A percentile compares a stretch with the other conserved stretches of the same genome.
phyloP scores from a whole-genome alignment of 345 rosid species.

The Mallotus nudiflorus region DNA sequence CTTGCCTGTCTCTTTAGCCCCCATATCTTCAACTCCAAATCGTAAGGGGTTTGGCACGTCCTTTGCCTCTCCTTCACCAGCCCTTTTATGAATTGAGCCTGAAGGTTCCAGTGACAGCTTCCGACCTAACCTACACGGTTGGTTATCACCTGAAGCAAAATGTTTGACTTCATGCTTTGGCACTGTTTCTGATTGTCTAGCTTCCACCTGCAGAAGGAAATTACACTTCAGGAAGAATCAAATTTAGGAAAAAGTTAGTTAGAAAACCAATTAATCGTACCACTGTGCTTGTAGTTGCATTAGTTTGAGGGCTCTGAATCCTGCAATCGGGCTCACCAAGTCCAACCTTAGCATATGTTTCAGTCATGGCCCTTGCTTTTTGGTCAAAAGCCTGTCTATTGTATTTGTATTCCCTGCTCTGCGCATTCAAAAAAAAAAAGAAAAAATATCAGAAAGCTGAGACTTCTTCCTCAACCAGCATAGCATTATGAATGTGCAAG shows the following conservation, averaged over 20 bases:
- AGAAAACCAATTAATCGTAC: neutral
- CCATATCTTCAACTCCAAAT: conserved; percentile 9
- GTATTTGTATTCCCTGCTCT: conserved; percentile 85
- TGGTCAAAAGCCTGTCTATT: conserved; percentile 67
- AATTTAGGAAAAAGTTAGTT: neutral
- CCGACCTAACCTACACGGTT: conserved; percentile 25
- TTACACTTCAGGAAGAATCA: neutral
- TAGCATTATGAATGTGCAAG: neutral
- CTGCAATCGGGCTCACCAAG: conserved; percentile 31
- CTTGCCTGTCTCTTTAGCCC: conserved; percentile 25
- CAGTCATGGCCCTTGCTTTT: conserved; percentile 69
- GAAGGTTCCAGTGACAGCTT: conserved; percentile 45
- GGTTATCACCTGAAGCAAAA: conserved; percentile 25
- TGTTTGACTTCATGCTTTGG: conserved; percentile 28
- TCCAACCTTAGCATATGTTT: conserved; percentile 58
- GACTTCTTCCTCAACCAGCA: neutral
- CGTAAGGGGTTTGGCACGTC: conserved; percentile 11
- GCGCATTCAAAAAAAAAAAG: conserved; percentile 29
- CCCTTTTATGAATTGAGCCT: conserved; percentile 23
- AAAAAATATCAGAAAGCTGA: conserved; percentile 13
- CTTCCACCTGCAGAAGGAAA: conserved; percentile 40
- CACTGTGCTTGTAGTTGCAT: conserved; percentile 25
- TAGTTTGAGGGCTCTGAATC: conserved; percentile 28
- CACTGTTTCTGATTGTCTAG: conserved; percentile 23
- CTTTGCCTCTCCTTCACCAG: conserved; percentile 20